Conservation (phyloP, 345 rosid species). For the Populus simonii region DNA sequence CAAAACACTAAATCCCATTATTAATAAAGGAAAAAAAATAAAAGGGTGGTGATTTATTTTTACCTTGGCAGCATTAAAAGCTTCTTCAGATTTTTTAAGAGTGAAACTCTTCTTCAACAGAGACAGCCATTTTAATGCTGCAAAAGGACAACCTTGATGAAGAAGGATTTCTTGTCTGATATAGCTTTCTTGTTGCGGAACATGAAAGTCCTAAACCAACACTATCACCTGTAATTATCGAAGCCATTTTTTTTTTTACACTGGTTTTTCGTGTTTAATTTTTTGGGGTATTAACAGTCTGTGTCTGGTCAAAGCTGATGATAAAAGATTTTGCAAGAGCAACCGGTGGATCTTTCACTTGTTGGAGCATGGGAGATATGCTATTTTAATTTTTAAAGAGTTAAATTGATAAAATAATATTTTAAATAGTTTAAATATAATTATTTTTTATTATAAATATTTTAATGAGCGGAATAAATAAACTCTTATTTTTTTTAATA, state of each 20-base stretch:
- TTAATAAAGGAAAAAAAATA: neutral
- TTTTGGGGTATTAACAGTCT: neutral
- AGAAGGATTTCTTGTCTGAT: slow-evolving; percentile 21
- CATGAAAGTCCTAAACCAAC: slow-evolving; percentile 47
- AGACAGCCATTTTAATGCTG: slow-evolving; percentile 54
- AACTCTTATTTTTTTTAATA: too few relatives aligned
- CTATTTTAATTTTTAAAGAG: too few relatives aligned
- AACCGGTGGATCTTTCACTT: neutral
- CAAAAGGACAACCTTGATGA: slow-evolving; percentile 37
- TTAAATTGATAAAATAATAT: too few relatives aligned
- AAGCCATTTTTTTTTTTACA: slow-evolving; percentile 41
- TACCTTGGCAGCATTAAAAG: slow-evolving; percentile 80
- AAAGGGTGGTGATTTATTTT: too few relatives aligned
- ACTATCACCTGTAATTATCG: slow-evolving; percentile 51
- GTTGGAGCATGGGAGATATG: too few relatives aligned
- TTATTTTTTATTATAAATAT: too few relatives aligned
- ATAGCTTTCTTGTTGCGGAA: slow-evolving; percentile 30
- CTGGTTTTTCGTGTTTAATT: neutral
- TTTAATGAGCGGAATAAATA: too few relatives aligned
- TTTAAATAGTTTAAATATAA: too few relatives aligned
- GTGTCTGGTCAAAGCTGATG: slow-evolving; percentile 3
- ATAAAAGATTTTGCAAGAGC: neutral
- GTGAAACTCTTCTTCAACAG: slow-evolving; percentile 52
- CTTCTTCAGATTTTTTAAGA: slow-evolving; percentile 82
- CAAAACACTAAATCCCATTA: neutral